Evolutionary conservation across 2,329 filamentous ascomycete species (phyloP).

Genomic region (Arthrobotrys iridis): DNA sequence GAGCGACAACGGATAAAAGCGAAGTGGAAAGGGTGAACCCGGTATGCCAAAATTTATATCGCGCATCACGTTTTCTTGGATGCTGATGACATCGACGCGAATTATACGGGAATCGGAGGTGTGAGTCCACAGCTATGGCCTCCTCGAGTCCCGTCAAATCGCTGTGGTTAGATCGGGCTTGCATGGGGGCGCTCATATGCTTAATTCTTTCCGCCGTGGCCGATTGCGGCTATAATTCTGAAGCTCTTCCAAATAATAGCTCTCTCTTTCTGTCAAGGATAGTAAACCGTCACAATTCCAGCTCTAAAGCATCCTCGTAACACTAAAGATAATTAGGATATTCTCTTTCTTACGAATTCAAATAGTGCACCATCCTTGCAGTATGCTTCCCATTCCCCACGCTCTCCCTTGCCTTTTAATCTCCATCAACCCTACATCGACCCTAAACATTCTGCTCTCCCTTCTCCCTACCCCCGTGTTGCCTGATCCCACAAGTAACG

Average conservation of each 20-base stretch:
- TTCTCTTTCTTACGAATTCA: conserved; percentile 1
- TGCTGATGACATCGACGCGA: neutral
- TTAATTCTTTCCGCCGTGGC: conserved; percentile 15
- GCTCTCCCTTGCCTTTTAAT: conserved; percentile 70
- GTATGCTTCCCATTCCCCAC: conserved; percentile 59
- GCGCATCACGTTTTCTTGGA: conserved; percentile 48
- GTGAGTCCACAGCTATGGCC: conserved; percentile 14
- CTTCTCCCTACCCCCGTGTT: conserved; percentile 66
- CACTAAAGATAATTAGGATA: no score
- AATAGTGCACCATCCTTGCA: conserved; percentile 52
- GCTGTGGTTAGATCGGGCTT: conserved; percentile 11
- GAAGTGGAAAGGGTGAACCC: conserved; percentile 41
- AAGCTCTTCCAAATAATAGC: conserved; percentile 8
- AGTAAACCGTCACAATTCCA: neutral
- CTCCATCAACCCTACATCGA: conserved; percentile 81
- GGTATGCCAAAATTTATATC: conserved; percentile 33
- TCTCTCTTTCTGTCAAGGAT: neutral
- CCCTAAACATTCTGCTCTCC: conserved; percentile 76
- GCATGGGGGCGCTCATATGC: conserved; percentile 17
- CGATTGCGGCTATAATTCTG: conserved; percentile 25
- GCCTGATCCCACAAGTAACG: conserved; percentile 55
- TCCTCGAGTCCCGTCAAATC: conserved; percentile 2
- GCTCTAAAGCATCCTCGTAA: neutral
- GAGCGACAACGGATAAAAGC: conserved; percentile 42
- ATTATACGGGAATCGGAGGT: neutral